Conservation (phyloP, 148 eudicot species). For the Rhododendron henanense region DNA sequence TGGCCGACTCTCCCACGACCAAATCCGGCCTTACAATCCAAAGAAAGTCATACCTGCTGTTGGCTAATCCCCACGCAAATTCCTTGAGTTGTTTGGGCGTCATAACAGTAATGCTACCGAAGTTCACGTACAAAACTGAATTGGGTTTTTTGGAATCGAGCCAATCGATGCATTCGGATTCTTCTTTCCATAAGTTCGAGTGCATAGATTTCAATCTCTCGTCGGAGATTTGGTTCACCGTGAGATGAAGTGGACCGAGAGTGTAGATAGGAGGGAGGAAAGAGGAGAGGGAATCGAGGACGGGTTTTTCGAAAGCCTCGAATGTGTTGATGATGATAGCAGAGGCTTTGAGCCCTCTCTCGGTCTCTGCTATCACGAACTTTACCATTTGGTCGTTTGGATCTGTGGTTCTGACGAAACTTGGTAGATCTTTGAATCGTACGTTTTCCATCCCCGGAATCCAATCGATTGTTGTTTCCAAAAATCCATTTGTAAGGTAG, state of each 20-base stretch:
- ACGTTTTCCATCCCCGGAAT: conserved; percentile 32
- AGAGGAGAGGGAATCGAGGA: conserved; percentile 23
- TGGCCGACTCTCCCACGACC: conserved; percentile 30
- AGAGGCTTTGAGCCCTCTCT: conserved; percentile 22
- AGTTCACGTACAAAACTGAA: conserved; percentile 49
- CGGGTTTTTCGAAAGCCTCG: conserved; percentile 40
- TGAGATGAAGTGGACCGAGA: conserved; percentile 41
- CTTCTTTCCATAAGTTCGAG: conserved; percentile 59
- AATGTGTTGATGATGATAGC: conserved; percentile 53
- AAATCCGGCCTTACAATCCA: conserved; percentile 65
- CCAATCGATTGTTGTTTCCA: conserved; percentile 43
- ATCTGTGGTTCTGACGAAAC: conserved; percentile 43
- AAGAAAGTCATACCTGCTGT: conserved; percentile 42
- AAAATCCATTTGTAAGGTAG: conserved; percentile 40
- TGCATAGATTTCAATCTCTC: conserved; percentile 24
- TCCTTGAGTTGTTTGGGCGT: conserved; percentile 36
- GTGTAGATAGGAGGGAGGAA: conserved; percentile 31
- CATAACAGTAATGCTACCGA: conserved; percentile 53
- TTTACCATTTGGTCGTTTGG: conserved; percentile 5
- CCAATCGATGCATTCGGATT: conserved; percentile 43
- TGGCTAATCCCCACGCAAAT: conserved; percentile 70
- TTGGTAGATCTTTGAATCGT: conserved; percentile 34
- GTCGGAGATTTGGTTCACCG: conserved; percentile 18
- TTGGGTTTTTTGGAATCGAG: conserved; percentile 30
- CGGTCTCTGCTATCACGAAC: conserved; percentile 17